Evolutionary conservation across 805 yeast species (phyloP).

Genomic region (Wickerhamiella hasegawae): DNA sequence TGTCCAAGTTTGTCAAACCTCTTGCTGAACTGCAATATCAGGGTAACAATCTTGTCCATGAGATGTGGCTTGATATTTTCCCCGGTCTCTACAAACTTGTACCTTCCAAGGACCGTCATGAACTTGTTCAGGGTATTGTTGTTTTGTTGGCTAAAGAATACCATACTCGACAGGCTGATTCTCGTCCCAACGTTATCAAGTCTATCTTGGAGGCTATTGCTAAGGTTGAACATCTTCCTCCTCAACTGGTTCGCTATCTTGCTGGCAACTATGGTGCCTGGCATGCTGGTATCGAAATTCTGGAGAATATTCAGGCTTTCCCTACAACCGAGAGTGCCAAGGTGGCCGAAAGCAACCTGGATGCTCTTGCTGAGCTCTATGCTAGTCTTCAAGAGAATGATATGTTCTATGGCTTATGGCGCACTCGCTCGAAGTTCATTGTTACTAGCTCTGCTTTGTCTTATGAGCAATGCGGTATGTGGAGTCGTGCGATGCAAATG

Average conservation of each 20-base stretch:
- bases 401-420: slow-evolving; percentile 96
- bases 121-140: slow-evolving; percentile 68
- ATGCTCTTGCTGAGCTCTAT: slow-evolving; percentile 80
- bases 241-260: slow-evolving; percentile 77
- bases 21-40: slow-evolving; percentile 68
- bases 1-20: slow-evolving; percentile 52
- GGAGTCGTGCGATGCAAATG: slow-evolving; percentile 86
- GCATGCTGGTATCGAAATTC: slow-evolving; percentile 73
- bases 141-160: slow-evolving; percentile 76
- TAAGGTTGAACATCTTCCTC: slow-evolving; percentile 70
- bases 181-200: slow-evolving; percentile 74
- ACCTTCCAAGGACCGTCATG: slow-evolving; percentile 65
- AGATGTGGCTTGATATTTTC: slow-evolving; percentile 71
- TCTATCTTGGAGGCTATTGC: slow-evolving; percentile 67
- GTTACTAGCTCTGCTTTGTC: slow-evolving; percentile 89
- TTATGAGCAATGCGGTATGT: slow-evolving; percentile 85
- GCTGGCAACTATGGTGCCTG: slow-evolving; percentile 81
- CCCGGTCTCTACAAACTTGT: slow-evolving; percentile 56
- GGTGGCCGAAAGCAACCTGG: slow-evolving; percentile 72
- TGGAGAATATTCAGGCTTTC: slow-evolving; percentile 51
- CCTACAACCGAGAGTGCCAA: slow-evolving; percentile 53
- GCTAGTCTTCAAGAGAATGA: slow-evolving; percentile 84
- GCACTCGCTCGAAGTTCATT: slow-evolving; percentile 84
- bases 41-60: slow-evolving; percentile 62
- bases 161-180: slow-evolving; percentile 78